Evolutionary conservation across 345 rosid genomes (phyloP).

Genomic region (Eucalyptus tenuipes): DNA sequence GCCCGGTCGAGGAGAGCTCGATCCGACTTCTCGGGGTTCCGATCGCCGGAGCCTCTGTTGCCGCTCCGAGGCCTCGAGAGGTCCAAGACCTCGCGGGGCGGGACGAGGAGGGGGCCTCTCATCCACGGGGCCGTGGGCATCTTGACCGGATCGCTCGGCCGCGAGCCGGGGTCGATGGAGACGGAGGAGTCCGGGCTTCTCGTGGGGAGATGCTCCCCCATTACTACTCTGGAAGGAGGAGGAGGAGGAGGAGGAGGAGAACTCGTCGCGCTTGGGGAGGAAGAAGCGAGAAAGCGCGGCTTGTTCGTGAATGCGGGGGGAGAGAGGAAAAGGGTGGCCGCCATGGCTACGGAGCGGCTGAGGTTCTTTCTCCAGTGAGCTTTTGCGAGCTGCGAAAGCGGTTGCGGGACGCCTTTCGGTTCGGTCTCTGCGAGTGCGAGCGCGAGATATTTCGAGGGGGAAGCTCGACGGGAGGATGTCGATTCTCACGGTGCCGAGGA

Average conservation of each 20-base stretch:
- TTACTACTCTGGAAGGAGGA: background rate
- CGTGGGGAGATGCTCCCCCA: background rate
- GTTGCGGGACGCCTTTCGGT: background rate
- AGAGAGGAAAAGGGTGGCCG: background rate
- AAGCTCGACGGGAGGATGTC: background rate
- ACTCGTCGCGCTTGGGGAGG: conserved; percentile 5
- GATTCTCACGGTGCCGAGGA: background rate
- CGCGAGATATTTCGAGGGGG: background rate
- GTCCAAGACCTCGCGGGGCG: conserved; percentile 29
- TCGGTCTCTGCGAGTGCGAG: background rate
- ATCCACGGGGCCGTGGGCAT: conserved; percentile 72
- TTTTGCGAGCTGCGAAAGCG: background rate
- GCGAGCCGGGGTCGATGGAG: conserved; percentile 1
- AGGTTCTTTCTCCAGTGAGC: background rate
- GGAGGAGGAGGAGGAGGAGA: background rate
- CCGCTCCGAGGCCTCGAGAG: conserved; percentile 8
- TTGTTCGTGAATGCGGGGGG: background rate
- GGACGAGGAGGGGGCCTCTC: conserved; percentile 41
- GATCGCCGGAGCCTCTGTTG: background rate
- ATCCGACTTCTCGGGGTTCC: conserved; percentile 26
- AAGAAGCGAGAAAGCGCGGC: background rate
- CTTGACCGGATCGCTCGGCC: conserved; percentile 8
- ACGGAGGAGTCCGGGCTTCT: background rate
- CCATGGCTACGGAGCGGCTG: background rate
- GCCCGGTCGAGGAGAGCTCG: conserved; percentile 52